Evolutionary conservation across 176 grass and related monocot species (phyloP).

Genomic region (Coix lacrymajobi): DNA sequence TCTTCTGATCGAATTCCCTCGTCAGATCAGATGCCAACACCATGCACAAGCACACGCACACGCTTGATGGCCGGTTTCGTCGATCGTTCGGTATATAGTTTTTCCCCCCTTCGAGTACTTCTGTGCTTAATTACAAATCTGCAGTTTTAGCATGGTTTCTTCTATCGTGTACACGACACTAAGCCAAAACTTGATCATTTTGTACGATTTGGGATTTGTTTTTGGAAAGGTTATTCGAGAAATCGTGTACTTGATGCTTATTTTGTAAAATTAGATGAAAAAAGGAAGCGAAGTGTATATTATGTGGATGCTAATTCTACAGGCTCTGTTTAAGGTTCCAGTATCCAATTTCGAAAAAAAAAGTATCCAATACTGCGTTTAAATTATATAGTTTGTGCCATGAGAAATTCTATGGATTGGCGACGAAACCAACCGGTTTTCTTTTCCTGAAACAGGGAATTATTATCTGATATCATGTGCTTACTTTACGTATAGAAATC

Average conservation of each 20-base stretch:
- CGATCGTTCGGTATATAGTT: not conserved
- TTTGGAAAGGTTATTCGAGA: not conserved
- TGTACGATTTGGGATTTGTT: not conserved
- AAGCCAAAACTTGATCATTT: conserved; percentile 14
- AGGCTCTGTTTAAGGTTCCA: too few relatives aligned
- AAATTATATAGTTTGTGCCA: not conserved
- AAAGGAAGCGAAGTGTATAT: not conserved
- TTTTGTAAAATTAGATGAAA: not conserved
- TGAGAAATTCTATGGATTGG: not conserved
- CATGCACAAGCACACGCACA: not conserved
- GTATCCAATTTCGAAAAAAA: too few relatives aligned
- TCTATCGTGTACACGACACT: not conserved
- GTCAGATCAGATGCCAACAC: not conserved
- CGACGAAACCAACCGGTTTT: too few relatives aligned
- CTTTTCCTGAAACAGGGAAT: not conserved
- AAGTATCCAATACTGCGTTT: too few relatives aligned
- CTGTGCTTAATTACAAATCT: conserved; percentile 26
- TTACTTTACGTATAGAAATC: not conserved
- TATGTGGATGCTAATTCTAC: not conserved
- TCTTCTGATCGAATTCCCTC: conserved; percentile 41
- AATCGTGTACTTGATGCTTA: not conserved
- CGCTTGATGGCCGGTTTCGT: not conserved
- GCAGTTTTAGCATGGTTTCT: not conserved
- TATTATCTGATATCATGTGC: not conserved
- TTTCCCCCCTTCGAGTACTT: not conserved